Conservation (phyloP, 495 filamentous ascomycete species). For the Aspergillus steynii region DNA sequence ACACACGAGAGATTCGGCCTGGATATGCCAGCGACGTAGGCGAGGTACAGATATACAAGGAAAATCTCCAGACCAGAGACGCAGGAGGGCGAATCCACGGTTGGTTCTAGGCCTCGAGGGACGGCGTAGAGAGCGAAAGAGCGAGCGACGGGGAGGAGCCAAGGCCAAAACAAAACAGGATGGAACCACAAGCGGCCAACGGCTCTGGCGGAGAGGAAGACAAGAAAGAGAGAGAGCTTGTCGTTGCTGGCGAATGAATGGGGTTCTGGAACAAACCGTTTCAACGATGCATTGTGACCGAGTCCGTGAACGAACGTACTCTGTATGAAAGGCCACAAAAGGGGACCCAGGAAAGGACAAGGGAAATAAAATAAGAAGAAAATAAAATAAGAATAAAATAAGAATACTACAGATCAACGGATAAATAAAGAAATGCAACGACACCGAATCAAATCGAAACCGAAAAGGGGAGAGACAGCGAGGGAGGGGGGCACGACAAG, state of each 20-base stretch:
- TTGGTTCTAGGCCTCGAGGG: conserved; percentile 21
- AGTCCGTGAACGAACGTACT: neutral
- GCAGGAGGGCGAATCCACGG: conserved; percentile 1
- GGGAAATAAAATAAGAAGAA: conserved; percentile 13
- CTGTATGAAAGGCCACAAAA: neutral
- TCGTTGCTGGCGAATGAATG: conserved; percentile 23
- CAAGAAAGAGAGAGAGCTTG: conserved; percentile 16
- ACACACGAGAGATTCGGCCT: conserved; percentile 11
- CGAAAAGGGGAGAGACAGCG: conserved; percentile 3
- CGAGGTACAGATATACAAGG: neutral
- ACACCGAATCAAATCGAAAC: too few species aligned
- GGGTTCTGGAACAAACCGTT: conserved; percentile 20
- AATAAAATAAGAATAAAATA: conserved; percentile 11
- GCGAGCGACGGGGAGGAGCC: neutral
- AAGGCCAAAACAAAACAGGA: conserved; percentile 11
- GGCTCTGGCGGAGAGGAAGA: conserved; percentile 19
- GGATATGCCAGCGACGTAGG: neutral
- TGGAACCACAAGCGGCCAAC: conserved; percentile 22
- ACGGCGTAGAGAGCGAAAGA: conserved; percentile 2
- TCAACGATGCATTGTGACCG: conserved; percentile 25
- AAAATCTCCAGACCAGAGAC: neutral
- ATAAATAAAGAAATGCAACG: too few species aligned
- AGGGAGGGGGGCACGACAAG: conserved; percentile 14
- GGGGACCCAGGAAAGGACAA: neutral
- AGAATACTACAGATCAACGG: conserved; percentile 7